These are phyloP conservation scores for Lonicera japonica DNA, from an alignment of 129 eudicot genomes.

Conservation along the genomic window DNA sequence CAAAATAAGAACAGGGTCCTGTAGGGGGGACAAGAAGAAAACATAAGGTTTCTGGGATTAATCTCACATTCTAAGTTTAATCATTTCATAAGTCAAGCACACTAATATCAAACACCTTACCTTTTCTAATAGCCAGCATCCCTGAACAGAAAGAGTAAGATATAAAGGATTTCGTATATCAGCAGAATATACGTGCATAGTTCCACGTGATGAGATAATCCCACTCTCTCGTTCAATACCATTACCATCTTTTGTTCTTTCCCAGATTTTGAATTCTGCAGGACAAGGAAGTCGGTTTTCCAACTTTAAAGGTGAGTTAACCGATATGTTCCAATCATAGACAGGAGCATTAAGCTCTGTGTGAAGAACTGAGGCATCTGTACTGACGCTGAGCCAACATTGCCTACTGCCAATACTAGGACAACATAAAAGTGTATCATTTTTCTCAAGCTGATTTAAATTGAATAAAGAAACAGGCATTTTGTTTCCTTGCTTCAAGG, in stretches of 20 bases:
- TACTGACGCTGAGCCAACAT: slow-evolving; percentile 75
- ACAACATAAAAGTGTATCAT: slow-evolving; percentile 73
- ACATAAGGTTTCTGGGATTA: neutral
- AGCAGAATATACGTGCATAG: slow-evolving; percentile 67
- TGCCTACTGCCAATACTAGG: slow-evolving; percentile 38
- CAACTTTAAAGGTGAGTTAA: slow-evolving; percentile 83
- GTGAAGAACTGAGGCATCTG: slow-evolving; percentile 95
- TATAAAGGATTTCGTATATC: slow-evolving; percentile 73
- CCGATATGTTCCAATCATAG: slow-evolving; percentile 89
- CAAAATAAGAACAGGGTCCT: slow-evolving; percentile 85
- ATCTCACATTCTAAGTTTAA: neutral
- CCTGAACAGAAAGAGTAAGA: slow-evolving; percentile 57
- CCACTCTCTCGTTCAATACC: slow-evolving; percentile 70
- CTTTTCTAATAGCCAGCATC: slow-evolving; percentile 93
- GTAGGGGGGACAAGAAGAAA: slow-evolving; percentile 5
- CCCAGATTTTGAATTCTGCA: slow-evolving; percentile 74
- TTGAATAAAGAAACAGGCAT: slow-evolving; percentile 35
- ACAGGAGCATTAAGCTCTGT: slow-evolving; percentile 89
- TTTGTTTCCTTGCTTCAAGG: slow-evolving; percentile 49
- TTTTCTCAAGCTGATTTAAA: slow-evolving; percentile 79
- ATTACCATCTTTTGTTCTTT: slow-evolving; percentile 50
- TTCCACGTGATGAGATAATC: slow-evolving; percentile 62
- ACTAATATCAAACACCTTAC: slow-evolving; percentile 19
- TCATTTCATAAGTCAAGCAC: neutral
- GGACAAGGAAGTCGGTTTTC: slow-evolving; percentile 98